A percentile compares a stretch with the other conserved stretches of the same genome.
phyloP scores from a whole-genome alignment of 225 moss, liverwort and hornwort species.

The Antitrichia curtipendula region DNA sequence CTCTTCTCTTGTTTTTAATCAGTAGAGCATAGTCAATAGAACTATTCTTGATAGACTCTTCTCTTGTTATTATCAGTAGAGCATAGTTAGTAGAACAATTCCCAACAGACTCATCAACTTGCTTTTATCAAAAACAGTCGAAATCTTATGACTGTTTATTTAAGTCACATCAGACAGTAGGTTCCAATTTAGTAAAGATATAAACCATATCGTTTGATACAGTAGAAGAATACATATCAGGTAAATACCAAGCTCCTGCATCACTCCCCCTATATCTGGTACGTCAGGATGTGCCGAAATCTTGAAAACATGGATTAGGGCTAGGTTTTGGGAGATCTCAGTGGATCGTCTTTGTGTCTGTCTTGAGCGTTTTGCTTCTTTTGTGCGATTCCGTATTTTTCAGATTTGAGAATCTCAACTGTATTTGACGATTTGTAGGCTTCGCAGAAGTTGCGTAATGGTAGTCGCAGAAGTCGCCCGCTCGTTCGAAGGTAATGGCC shows the following conservation, averaged over 20 bases:
- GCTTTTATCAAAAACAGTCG: neutral
- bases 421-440: neutral
- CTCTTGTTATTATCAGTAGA: neutral
- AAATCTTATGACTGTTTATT: no score
- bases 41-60: no score
- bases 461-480: no score
- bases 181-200: neutral
- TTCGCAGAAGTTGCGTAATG: neutral
- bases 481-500: neutral
- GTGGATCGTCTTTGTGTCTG: rapidly evolving
- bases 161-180: neutral
- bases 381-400: neutral
- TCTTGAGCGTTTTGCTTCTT: no score
- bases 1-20: neutral
- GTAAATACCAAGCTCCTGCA: rapidly evolving
- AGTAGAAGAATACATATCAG: neutral
- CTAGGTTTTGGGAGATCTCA: no score
- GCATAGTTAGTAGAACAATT: neutral
- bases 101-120: neutral
- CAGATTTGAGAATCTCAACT: no score
- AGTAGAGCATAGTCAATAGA: no score
- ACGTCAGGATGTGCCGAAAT: no score
- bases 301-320: no score
- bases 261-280: no score
- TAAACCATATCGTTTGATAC: neutral